A percentile compares a stretch with the other conserved stretches of the same genome.
phyloP scores from a whole-genome alignment of 1,284 basidiomycete species.

The Boletellus deceptivus region DNA sequence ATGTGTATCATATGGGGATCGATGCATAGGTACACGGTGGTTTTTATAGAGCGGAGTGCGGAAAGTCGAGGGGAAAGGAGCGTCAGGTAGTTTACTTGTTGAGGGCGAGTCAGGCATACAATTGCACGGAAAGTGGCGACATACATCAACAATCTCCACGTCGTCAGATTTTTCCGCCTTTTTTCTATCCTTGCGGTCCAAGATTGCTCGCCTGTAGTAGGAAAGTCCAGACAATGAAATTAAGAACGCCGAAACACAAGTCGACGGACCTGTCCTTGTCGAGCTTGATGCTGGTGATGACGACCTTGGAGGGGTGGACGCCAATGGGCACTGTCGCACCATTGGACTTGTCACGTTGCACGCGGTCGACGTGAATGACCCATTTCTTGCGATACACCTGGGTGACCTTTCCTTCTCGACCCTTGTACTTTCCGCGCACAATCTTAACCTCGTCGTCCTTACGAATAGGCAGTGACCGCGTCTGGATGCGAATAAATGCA shows the following conservation, averaged over 20 bases:
- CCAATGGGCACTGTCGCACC: conserved; percentile 93
- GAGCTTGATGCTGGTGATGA: conserved; percentile 89
- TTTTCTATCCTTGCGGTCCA: conserved; percentile 79
- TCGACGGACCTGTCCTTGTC: conserved; percentile 76
- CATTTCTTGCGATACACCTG: conserved; percentile 99
- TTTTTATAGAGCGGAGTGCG: conserved; percentile 43
- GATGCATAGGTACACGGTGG: conserved; percentile 52
- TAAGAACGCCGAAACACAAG: not conserved
- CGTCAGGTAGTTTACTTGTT: conserved; percentile 21
- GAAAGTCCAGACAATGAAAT: conserved; percentile 4
- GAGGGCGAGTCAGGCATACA: conserved; percentile 8
- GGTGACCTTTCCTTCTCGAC: conserved; percentile 96
- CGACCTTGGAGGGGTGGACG: conserved; percentile 96
- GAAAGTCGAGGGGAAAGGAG: conserved; percentile 25
- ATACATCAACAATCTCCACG: conserved; percentile 75
- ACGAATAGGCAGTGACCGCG: conserved; percentile 92
- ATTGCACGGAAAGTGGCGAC: conserved; percentile 33
- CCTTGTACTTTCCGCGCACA: conserved; percentile 95
- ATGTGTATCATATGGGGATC: conserved; percentile 50
- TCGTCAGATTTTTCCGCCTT: conserved; percentile 54
- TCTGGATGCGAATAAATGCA: conserved; percentile 40
- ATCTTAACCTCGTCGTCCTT: conserved; percentile 99
- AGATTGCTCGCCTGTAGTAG: conserved; percentile 63
- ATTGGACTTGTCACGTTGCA: conserved; percentile 97
- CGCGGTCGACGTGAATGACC: conserved; percentile 98